phyloP scores from a whole-genome alignment of 2,329 filamentous ascomycete genomes.

The Fusarium fujikuroi region DNA sequence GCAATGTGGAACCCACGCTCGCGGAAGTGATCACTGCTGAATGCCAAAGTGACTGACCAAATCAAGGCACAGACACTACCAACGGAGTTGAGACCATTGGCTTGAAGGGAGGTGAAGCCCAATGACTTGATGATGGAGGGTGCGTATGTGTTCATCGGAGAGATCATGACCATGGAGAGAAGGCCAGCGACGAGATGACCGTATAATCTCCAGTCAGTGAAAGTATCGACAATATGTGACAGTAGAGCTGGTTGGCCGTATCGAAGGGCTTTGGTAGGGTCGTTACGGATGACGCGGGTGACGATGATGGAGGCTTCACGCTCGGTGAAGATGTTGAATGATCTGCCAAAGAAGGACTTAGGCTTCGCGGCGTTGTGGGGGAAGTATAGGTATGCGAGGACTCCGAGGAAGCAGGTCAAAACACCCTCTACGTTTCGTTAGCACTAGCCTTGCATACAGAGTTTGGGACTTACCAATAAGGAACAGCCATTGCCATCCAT shows the following conservation, averaged over 20 bases:
- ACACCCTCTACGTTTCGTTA: constrained; percentile 39
- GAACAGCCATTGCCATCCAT: constrained; percentile 49
- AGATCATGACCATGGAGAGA: constrained; percentile 48
- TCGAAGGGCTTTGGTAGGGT: constrained; percentile 44
- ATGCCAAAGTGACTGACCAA: constrained; percentile 41
- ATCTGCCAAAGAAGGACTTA: constrained; percentile 42
- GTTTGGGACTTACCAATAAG: constrained; percentile 38
- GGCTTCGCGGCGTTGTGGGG: constrained; percentile 42
- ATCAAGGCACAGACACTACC: constrained; percentile 44
- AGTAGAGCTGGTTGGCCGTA: constrained; percentile 38
- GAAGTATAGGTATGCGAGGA: constrained; percentile 44
- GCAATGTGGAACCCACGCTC: constrained; percentile 47
- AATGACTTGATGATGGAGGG: constrained; percentile 47
- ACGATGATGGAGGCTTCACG: constrained; percentile 43
- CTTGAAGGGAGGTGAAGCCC: constrained; percentile 42
- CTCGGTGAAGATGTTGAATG: constrained; percentile 40
- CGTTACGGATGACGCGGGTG: constrained; percentile 45
- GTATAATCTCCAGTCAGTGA: constrained; percentile 46
- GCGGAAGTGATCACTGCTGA: constrained; percentile 43
- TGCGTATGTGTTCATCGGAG: constrained; percentile 47
- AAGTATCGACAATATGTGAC: constrained; percentile 42
- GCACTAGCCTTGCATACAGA: accelerated
- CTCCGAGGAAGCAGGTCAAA: constrained; percentile 39
- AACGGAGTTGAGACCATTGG: constrained; percentile 46
- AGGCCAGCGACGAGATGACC: constrained; percentile 43